phyloP scores from a whole-genome alignment of 2,329 filamentous ascomycete genomes.

The Tympanopsis confertula region DNA sequence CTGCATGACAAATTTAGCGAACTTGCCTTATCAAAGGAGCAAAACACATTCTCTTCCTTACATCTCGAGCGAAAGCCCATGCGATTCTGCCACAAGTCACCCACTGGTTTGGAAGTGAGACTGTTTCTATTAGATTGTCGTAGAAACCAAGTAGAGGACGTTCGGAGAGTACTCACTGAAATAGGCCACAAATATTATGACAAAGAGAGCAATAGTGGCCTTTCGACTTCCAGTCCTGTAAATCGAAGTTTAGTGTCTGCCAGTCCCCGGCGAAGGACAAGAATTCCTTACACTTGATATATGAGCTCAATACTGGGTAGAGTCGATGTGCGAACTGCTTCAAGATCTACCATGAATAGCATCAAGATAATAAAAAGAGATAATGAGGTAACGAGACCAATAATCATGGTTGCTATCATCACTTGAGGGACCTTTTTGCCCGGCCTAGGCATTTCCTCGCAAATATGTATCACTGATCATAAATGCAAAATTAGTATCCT shows the following conservation, averaged over 20 bases:
- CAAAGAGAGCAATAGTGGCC: too few species aligned
- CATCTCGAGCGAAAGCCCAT: slow-evolving; percentile 19
- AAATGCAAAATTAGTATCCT: slow-evolving; percentile 5
- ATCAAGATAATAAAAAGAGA: slow-evolving; percentile 14
- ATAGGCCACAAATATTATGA: too few species aligned
- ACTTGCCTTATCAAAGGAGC: background rate
- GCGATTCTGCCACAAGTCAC: slow-evolving; percentile 16
- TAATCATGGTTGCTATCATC: slow-evolving; percentile 13
- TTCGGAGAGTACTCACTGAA: too few species aligned
- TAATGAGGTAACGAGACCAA: slow-evolving; percentile 14
- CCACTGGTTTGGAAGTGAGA: slow-evolving; percentile 14
- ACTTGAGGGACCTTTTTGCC: background rate
- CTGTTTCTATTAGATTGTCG: slow-evolving; percentile 5
- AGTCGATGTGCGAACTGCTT: slow-evolving; percentile 10
- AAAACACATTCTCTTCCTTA: slow-evolving; percentile 5
- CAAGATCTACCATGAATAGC: slow-evolving; percentile 12
- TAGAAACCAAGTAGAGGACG: too few species aligned
- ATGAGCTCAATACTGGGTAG: slow-evolving; percentile 9
- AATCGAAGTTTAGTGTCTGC: too few species aligned
- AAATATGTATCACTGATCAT: slow-evolving; percentile 7
- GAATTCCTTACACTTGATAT: slow-evolving; percentile 11
- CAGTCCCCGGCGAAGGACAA: slow-evolving; percentile 6
- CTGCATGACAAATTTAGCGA: slow-evolving; percentile 3
- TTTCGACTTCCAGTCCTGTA: too few species aligned
- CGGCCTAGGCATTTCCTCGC: slow-evolving; percentile 6